phyloP scores from a whole-genome alignment of 495 filamentous ascomycete genomes.

The Pyronema domesticum region DNA sequence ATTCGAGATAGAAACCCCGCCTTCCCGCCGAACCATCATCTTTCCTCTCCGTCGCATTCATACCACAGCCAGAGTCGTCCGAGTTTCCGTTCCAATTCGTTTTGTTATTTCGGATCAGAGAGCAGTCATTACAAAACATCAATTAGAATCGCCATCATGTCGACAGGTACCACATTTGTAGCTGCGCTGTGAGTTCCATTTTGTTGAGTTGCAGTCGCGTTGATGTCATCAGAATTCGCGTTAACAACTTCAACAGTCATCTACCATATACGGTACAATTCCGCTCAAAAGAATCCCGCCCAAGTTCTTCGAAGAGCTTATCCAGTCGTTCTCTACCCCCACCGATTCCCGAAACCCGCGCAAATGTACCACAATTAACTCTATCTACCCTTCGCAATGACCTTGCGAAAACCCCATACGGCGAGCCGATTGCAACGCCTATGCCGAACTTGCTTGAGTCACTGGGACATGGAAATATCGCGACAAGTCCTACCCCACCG shows the following conservation, averaged over 20 bases:
- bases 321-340: not conserved
- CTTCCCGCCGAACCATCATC: not conserved
- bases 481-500: constrained; percentile 16
- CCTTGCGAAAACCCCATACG: not conserved
- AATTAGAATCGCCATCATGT: not conserved
- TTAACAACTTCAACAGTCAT: constrained; percentile 38
- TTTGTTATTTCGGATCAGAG: too few relatives aligned
- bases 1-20: not conserved
- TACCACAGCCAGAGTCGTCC: not conserved
- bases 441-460: constrained; percentile 24
- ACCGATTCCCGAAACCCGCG: not conserved
- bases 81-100: too few relatives aligned
- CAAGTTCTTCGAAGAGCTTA: not conserved
- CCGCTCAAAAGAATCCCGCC: not conserved
- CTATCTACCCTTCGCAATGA: not conserved
- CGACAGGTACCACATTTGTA: constrained; percentile 47
- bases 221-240: not conserved
- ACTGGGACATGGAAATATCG: constrained; percentile 25
- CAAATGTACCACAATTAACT: not conserved
- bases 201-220: not conserved
- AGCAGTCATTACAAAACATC: not conserved
- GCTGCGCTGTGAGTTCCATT: constrained; percentile 53
- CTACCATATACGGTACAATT: constrained; percentile 84
- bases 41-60: not conserved
- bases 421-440: constrained; percentile 20